A percentile compares a stretch with the other conserved stretches of the same genome.
Conservation (phyloP, 2,329 filamentous ascomycete genomes). For the Verticillium nonalfalfae region DNA sequence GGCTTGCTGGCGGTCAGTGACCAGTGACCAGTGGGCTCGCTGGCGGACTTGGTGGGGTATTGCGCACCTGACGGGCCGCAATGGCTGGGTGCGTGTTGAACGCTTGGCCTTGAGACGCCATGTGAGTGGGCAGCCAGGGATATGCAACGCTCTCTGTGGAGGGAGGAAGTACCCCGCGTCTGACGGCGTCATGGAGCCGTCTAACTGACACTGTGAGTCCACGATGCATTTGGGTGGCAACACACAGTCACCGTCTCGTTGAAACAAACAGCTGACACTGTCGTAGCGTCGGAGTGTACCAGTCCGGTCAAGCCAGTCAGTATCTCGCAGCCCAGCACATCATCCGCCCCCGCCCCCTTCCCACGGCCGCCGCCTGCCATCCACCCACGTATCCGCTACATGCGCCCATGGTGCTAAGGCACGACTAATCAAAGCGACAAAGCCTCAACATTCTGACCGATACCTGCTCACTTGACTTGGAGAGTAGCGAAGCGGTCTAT, state of each 20-base stretch:
- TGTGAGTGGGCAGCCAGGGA: neutral
- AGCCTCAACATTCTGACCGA: neutral
- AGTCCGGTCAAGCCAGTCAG: neutral
- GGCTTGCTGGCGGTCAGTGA: too few species aligned
- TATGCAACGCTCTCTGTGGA: neutral
- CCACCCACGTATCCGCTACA: neutral
- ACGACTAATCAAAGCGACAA: neutral
- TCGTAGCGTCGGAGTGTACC: neutral
- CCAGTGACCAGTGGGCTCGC: too few species aligned
- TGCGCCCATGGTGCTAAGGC: neutral
- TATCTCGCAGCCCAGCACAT: neutral
- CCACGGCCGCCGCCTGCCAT: neutral
- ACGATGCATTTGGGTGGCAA: accelerated
- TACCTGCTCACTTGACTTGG: neutral
- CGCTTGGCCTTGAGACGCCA: neutral
- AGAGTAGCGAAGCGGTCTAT: neutral
- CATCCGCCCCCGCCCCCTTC: neutral
- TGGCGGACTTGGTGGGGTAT: neutral
- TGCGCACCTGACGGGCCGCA: neutral
- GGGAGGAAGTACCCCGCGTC: neutral
- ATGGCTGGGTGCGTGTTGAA: neutral
- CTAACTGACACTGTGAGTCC: neutral
- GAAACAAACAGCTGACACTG: neutral
- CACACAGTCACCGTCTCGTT: neutral
- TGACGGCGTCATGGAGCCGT: neutral